Conservation (phyloP, 495 filamentous ascomycete genomes). For the Penicillium silybi region DNA sequence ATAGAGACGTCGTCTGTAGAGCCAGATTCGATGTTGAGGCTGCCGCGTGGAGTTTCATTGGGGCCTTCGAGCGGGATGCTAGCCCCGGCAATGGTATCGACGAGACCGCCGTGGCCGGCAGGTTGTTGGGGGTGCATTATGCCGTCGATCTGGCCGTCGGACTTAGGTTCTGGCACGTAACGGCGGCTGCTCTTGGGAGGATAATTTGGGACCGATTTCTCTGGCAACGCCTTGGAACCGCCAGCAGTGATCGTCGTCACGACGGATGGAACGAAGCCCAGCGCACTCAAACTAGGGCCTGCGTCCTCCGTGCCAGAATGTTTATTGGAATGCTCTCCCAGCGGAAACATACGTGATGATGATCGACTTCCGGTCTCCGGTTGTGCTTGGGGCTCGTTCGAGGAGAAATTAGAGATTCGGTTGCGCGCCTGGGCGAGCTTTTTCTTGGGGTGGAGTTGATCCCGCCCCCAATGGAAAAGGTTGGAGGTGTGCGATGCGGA, state of each 20-base stretch:
- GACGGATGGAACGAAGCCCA: conserved; percentile 25
- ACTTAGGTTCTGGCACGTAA: conserved; percentile 9
- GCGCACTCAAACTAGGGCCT: conserved; percentile 2
- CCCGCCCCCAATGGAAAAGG: conserved; percentile 29
- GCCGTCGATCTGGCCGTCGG: conserved; percentile 19
- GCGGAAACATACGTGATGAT: conserved; percentile 19
- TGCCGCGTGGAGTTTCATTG: conserved; percentile 41
- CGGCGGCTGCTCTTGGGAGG: neutral
- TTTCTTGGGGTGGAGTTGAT: conserved; percentile 30
- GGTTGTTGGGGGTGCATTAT: conserved; percentile 44
- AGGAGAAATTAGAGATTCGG: conserved; percentile 21
- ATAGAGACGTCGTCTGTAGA: conserved; percentile 37
- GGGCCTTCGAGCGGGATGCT: conserved; percentile 27
- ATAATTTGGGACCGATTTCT: conserved; percentile 13
- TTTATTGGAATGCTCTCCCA: conserved; percentile 14
- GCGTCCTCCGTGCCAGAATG: conserved; percentile 1
- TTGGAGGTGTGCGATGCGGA: conserved; percentile 20
- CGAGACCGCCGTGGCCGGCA: conserved; percentile 67
- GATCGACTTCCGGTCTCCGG: conserved; percentile 20
- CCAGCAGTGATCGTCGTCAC: conserved; percentile 42
- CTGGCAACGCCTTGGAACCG: conserved; percentile 7
- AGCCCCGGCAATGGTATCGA: conserved; percentile 56
- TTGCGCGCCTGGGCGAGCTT: conserved; percentile 27
- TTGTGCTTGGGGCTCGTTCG: conserved; percentile 18
- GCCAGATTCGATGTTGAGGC: conserved; percentile 31